Evolutionary conservation across 2,329 filamentous ascomycete genomes (phyloP).

Genomic region (Alternaria brassicicola): DNA sequence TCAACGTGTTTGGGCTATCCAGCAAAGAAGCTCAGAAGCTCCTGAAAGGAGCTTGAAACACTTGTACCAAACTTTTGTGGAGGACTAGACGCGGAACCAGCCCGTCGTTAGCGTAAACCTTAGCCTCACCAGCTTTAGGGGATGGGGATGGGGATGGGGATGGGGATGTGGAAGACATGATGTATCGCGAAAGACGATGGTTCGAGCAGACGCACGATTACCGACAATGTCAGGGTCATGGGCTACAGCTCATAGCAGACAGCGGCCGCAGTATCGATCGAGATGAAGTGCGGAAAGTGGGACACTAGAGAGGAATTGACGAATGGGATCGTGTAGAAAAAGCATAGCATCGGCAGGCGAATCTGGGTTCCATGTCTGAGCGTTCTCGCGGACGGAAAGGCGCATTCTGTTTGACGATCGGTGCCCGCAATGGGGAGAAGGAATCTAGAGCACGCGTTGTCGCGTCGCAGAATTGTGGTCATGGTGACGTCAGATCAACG

Average conservation of each 20-base stretch:
- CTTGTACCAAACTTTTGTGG: background rate
- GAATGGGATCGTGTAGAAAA: slow-evolving; percentile 13
- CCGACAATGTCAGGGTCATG: slow-evolving; percentile 1
- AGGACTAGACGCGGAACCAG: background rate
- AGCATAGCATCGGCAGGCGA: slow-evolving; percentile 13
- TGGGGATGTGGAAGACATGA: background rate
- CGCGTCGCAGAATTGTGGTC: slow-evolving; percentile 18
- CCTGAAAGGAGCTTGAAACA: slow-evolving; percentile 33
- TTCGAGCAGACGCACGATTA: slow-evolving; percentile 1
- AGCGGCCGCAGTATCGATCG: slow-evolving; percentile 11
- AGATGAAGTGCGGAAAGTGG: slow-evolving; percentile 14
- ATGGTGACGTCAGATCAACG: slow-evolving; percentile 40
- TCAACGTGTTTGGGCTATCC: slow-evolving; percentile 65
- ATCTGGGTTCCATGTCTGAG: slow-evolving; percentile 14
- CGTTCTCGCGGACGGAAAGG: slow-evolving; percentile 10
- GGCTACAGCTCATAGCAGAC: slow-evolving; percentile 7
- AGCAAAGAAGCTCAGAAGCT: slow-evolving; percentile 59
- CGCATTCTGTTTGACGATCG: slow-evolving; percentile 15
- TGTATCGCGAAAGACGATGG: slow-evolving; percentile 4
- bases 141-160: background rate
- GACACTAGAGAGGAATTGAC: slow-evolving; percentile 12
- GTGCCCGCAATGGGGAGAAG: slow-evolving; percentile 8
- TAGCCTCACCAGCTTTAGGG: background rate
- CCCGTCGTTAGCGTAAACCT: background rate
- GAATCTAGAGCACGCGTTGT: slow-evolving; percentile 23